These are phyloP conservation scores for Wallacemonas rigidus DNA, from an alignment of 208 protist species.

Conservation along the genomic window DNA sequence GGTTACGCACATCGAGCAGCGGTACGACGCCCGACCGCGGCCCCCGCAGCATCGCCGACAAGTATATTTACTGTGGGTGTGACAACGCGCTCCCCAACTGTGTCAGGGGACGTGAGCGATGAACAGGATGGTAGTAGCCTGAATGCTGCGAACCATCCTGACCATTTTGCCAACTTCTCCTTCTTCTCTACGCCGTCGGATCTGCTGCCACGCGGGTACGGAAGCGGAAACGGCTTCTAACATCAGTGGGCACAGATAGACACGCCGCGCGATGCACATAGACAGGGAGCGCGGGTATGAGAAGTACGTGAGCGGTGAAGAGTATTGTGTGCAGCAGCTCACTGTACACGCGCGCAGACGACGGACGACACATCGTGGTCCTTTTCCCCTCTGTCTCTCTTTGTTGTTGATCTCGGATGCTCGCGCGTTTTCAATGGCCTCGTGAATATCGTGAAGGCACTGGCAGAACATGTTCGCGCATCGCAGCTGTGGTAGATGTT, in stretches of 20 bases:
- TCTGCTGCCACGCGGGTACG: conserved; percentile 4
- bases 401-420: too few relatives aligned
- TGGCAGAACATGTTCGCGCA: too few relatives aligned
- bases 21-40: not conserved
- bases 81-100: not conserved
- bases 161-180: conserved; percentile 29
- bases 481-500: too few relatives aligned
- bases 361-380: too few relatives aligned
- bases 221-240: not conserved
- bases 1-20: not conserved
- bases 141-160: not conserved
- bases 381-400: too few relatives aligned
- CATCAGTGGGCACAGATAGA: not conserved
- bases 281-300: too few relatives aligned
- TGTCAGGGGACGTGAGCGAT: conserved; percentile 5
- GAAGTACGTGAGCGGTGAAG: too few relatives aligned
- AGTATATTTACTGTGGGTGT: not conserved
- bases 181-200: conserved; percentile 17
- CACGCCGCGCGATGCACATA: too few relatives aligned
- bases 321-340: too few relatives aligned
- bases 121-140: conserved; percentile 1
- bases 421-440: too few relatives aligned
- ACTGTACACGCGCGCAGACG: too few relatives aligned
- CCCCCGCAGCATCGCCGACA: not conserved
- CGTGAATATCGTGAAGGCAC: too few relatives aligned